These are phyloP conservation scores for Pleurotus tuber-regium DNA, from an alignment of 768 basidiomycete genomes.

Conservation along the genomic window DNA sequence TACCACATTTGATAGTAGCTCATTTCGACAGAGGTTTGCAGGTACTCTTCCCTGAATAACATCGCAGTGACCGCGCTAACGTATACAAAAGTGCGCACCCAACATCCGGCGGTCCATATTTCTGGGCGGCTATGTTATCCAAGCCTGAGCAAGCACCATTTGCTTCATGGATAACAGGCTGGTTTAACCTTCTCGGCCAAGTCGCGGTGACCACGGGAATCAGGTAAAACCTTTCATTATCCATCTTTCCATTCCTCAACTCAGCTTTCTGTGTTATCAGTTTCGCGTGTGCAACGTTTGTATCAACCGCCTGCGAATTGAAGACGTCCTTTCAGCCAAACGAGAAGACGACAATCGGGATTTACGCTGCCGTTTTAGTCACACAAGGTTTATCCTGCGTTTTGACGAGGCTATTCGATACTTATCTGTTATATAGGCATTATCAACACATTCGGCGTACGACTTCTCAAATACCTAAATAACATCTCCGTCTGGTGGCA, in stretches of 20 bases:
- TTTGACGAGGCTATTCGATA: neutral
- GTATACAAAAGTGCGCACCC: constrained; percentile 52
- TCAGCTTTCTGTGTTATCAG: constrained; percentile 30
- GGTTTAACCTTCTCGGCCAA: constrained; percentile 75
- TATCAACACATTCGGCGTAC: constrained; percentile 76
- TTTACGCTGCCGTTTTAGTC: constrained; percentile 67
- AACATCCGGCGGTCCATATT: constrained; percentile 74
- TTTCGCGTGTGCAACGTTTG: constrained; percentile 65
- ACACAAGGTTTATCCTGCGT: constrained; percentile 46
- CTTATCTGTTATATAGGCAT: constrained; percentile 34
- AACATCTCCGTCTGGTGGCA: constrained; percentile 77
- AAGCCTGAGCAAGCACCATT: constrained; percentile 54
- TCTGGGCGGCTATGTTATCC: constrained; percentile 79
- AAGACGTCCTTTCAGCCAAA: constrained; percentile 57
- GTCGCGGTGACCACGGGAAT: constrained; percentile 79
- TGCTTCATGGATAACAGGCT: constrained; percentile 74
- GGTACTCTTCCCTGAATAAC: constrained; percentile 24
- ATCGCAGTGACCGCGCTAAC: too few species aligned
- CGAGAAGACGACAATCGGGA: constrained; percentile 59
- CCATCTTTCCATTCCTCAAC: neutral
- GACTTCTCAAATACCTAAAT: constrained; percentile 62
- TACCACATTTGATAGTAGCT: too few species aligned
- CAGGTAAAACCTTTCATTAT: constrained; percentile 31
- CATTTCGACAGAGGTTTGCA: constrained; percentile 44
- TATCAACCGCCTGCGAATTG: constrained; percentile 62